Conservation (phyloP, 176 grass and related monocot species). For the Bonia amplexicaulis region DNA sequence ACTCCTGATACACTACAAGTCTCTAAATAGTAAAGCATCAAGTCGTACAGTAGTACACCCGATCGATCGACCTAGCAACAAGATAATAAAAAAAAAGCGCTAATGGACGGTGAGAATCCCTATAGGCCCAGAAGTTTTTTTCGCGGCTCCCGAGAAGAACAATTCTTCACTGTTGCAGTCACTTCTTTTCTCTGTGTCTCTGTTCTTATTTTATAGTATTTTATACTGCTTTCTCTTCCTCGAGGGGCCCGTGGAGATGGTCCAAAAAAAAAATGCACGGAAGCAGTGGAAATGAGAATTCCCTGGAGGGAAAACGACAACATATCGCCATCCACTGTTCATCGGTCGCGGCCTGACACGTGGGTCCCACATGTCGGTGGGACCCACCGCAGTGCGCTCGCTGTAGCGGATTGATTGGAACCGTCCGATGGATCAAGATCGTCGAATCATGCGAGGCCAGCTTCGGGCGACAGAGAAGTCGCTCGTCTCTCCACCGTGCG, state of each 20-base stretch:
- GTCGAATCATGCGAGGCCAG: neutral
- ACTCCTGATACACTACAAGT: neutral
- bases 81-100: neutral
- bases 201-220: neutral
- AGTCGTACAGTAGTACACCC: neutral
- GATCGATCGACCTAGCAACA: neutral
- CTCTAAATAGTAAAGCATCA: conserved; percentile 25
- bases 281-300: conserved; percentile 20
- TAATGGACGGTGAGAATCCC: conserved; percentile 37
- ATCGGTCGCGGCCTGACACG: conserved; percentile 15
- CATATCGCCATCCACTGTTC: conserved; percentile 23
- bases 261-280: conserved; percentile 15
- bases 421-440: neutral
- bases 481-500: neutral
- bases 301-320: conserved; percentile 28
- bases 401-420: neutral
- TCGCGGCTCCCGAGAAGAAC: conserved; percentile 42
- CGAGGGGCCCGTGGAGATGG: neutral
- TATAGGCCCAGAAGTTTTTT: conserved; percentile 31
- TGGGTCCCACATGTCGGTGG: neutral
- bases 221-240: neutral
- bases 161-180: conserved; percentile 23
- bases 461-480: neutral
- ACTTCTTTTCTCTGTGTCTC: neutral
- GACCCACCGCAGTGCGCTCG: neutral